phyloP scores from a whole-genome alignment of 805 yeast genomes.

The Monosporozyma yasuniensis region DNA sequence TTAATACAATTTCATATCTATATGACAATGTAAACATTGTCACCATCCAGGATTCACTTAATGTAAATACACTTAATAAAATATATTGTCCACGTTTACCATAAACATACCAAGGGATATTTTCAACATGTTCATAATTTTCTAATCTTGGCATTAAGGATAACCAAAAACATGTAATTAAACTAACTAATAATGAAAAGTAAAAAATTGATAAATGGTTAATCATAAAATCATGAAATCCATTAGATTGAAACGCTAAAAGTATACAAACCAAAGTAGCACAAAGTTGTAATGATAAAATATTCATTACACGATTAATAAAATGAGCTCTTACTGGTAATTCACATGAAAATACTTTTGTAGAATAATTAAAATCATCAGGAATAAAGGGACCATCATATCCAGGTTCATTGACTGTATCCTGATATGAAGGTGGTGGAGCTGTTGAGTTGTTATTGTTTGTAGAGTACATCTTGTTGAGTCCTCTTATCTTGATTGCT shows the following conservation, averaged over 20 bases:
- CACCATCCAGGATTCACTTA: conserved; percentile 63
- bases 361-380: conserved; percentile 77
- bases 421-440: conserved; percentile 5
- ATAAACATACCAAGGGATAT: conserved; percentile 26
- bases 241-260: conserved; percentile 13
- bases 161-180: conserved; percentile 59
- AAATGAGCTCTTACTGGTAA: conserved; percentile 67
- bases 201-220: conserved; percentile 50
- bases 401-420: background rate
- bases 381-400: conserved; percentile 26
- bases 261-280: conserved; percentile 40
- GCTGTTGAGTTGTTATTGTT: background rate
- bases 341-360: conserved; percentile 69
- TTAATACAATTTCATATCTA: conserved; percentile 55
- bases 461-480: background rate
- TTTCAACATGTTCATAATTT: conserved; percentile 33
- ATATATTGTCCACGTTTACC: conserved; percentile 31
- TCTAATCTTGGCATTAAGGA: conserved; percentile 54
- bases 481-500: background rate
- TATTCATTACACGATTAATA: conserved; percentile 68
- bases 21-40: conserved; percentile 58
- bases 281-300: conserved; percentile 55
- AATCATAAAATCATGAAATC: conserved; percentile 41
- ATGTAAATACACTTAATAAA: conserved; percentile 56
- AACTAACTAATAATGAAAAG: conserved; percentile 47